Evolutionary conservation across 108 stramenopile species (phyloP), one percentile per base, ranked within the genome.

Genomic region (Tribonema minus): DNA sequence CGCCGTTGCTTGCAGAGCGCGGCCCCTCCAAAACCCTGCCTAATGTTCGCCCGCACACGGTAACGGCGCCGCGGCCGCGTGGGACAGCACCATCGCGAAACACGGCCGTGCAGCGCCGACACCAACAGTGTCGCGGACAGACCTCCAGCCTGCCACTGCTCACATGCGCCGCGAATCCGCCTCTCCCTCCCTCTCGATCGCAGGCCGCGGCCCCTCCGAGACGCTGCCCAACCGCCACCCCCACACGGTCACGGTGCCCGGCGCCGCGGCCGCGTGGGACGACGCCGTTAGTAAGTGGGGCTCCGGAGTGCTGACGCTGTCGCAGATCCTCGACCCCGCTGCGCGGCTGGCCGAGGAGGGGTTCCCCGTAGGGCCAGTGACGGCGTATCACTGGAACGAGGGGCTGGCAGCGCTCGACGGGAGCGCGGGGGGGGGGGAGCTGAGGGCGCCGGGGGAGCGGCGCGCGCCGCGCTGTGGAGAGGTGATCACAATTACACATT

Each of bases 21-120:
- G 9, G 15, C 15, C 46, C 46, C 20, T 15, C 15, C 20, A 9
- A 54, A 20, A 15, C 46, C 15, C 20, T 76, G 3, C 75, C 65
- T 23, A 35, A 61, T 25, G 27, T 4, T 35, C 89, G 90, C 59
- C 82, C 91, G 0, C 90, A 92, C 77, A 82, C 90, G 15, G 88
- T 96, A 2, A 96, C 97, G 34, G 97, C 9, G 92, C 97, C 3
- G 97, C 96, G 12, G 84, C 84, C n/a, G 94, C 91, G 3, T 98
- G 94, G 91, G 90, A 90, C 66, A 94, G 94, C 85, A 34, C 84
- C 0, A 15, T 88, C 6, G 36, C 27, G 2, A 37, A 32, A 20
- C 81, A 88, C 30, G 93, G 93, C 25, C 85, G 83, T 5, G 84
- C 82, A 3, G 28, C 23, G 25, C 83, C 93, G 54, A 77, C 91